Base-by-base conservation (phyloP, 1,284 basidiomycete genomes). In the Sporisorium exsertum region DNA sequence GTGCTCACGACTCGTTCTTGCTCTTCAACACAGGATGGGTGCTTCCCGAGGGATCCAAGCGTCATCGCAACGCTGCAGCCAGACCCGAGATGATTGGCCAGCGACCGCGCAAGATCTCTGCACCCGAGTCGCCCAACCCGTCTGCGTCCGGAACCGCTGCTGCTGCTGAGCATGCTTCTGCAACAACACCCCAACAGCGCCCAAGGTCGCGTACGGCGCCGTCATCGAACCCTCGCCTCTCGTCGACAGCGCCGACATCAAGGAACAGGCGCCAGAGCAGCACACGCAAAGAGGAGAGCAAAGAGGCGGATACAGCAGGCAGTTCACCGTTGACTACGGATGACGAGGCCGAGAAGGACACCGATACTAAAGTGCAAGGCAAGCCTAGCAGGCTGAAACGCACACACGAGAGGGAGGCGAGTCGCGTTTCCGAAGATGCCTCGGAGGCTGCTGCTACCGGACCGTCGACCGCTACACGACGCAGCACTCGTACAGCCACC, bases 1-100 rank as follows among this genome's bases (percentile, higher is more conserved):
- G 91, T 80, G 88, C 89, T 50, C 88, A 89, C 72, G 90, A 90
- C 61, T 92, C 92, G 42, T 97, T 96, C 88, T 90, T 88, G 81
- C 87, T 91, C 86, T 97, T 96, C 87, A 91, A 97, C 74, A 87
- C 88, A 22, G 94, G 94, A 2, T 97, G 94, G 94, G 93, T 96
- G 18, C 86, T 96, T 18, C 93, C 94, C 10, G 87, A 90, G 10
- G 93, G 91, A 4, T 58, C 73, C 24, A 76, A 76, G 56, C 73
- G 73, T 27, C 59, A 76, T 45, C 61, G 73, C 15, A 60, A 33
- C 9, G 46, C 45, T 1, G 57, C 64, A 33, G 63, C 65, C 9
- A 47, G 61, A 52, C 68, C 68, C 7, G 65, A 68, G 42, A 63
- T 68, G 64, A 64, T 67, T 22, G 73, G 61, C 6, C 65, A 72